Evolutionary conservation across 495 filamentous ascomycete species (phyloP).

Genomic region (Rostrohypoxylon terebratum): DNA sequence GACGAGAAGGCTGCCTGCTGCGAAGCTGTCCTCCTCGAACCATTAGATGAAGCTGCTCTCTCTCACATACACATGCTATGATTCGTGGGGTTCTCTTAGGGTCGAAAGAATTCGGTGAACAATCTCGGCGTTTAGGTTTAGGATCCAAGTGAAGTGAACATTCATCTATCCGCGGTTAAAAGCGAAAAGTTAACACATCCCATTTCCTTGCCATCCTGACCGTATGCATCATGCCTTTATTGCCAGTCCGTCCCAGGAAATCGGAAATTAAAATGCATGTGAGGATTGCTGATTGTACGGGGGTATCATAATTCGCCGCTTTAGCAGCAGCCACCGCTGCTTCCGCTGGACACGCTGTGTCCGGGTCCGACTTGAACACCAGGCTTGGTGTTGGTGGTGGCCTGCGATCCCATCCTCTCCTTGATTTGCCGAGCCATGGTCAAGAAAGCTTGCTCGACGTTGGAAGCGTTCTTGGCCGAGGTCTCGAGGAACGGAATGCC

Average conservation of each 20-base stretch:
- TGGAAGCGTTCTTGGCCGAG: slow-evolving; percentile 98
- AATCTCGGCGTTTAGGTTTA: slow-evolving; percentile 33
- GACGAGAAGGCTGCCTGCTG: slow-evolving; percentile 25
- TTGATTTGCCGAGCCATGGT: slow-evolving; percentile 99
- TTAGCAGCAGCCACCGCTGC: slow-evolving; percentile 94
- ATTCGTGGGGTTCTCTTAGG: slow-evolving; percentile 27
- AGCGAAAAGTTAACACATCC: slow-evolving; percentile 46
- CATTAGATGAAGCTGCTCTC: slow-evolving; percentile 46
- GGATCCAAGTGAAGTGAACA: slow-evolving; percentile 49
- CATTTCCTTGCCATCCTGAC: slow-evolving; percentile 80
- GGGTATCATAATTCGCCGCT: slow-evolving; percentile 49
- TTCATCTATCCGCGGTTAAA: slow-evolving; percentile 50
- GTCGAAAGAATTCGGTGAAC: slow-evolving; percentile 30
- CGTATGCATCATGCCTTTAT: slow-evolving; percentile 85
- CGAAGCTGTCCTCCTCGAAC: slow-evolving; percentile 23
- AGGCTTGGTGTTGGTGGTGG: slow-evolving; percentile 97
- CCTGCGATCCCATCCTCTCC: slow-evolving; percentile 96
- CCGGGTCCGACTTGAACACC: slow-evolving; percentile 95
- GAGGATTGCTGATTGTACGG: slow-evolving; percentile 39
- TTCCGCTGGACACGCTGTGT: slow-evolving; percentile 92
- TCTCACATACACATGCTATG: slow-evolving; percentile 45
- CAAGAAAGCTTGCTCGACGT: slow-evolving; percentile 99
- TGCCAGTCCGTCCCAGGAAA: slow-evolving; percentile 91
- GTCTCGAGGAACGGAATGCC: slow-evolving; percentile 99
- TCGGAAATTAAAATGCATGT: slow-evolving; percentile 73